phyloP scores from a whole-genome alignment of 768 basidiomycete genomes.

The Trametes cinnabarina region DNA sequence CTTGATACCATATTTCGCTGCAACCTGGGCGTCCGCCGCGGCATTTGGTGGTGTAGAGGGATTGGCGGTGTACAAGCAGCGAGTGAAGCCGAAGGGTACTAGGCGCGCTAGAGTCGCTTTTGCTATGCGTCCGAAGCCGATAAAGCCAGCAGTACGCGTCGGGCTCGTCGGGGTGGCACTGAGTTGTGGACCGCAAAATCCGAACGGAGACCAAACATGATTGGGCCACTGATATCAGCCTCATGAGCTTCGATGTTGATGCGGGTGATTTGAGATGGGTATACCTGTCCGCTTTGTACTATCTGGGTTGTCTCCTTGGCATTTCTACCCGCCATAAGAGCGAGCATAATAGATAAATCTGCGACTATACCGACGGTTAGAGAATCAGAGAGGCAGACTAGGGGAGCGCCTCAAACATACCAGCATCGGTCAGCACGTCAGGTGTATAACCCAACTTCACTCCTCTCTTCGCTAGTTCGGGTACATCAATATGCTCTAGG shows the following conservation, averaged over 20 bases:
- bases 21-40: slow-evolving; percentile 38
- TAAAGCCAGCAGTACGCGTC: slow-evolving; percentile 76
- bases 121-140: slow-evolving; percentile 94
- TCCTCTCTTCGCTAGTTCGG: slow-evolving; percentile 53
- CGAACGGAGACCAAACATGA: slow-evolving; percentile 78
- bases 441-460: slow-evolving; percentile 89
- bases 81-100: slow-evolving; percentile 76
- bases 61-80: slow-evolving; percentile 65
- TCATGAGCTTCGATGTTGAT: too few relatives aligned
- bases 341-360: slow-evolving; percentile 86
- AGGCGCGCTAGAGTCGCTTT: slow-evolving; percentile 80
- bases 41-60: slow-evolving; percentile 47
- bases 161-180: slow-evolving; percentile 50
- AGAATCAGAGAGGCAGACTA: not conserved
- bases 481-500: slow-evolving; percentile 78
- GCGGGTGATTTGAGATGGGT: slow-evolving; percentile 20
- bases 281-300: slow-evolving; percentile 68
- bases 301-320: slow-evolving; percentile 60
- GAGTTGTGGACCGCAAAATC: slow-evolving; percentile 80
- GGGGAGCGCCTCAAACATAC: slow-evolving; percentile 34
- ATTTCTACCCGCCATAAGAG: slow-evolving; percentile 90
- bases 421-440: slow-evolving; percentile 90
- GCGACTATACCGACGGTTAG: slow-evolving; percentile 71
- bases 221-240: slow-evolving; percentile 64
- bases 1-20: slow-evolving; percentile 28